Percentiles rank a stretch among this genome's conserved stretches.
phyloP scores from a whole-genome alignment of 1,139 yeast species.

The Saccharomyces hybrid region DNA sequence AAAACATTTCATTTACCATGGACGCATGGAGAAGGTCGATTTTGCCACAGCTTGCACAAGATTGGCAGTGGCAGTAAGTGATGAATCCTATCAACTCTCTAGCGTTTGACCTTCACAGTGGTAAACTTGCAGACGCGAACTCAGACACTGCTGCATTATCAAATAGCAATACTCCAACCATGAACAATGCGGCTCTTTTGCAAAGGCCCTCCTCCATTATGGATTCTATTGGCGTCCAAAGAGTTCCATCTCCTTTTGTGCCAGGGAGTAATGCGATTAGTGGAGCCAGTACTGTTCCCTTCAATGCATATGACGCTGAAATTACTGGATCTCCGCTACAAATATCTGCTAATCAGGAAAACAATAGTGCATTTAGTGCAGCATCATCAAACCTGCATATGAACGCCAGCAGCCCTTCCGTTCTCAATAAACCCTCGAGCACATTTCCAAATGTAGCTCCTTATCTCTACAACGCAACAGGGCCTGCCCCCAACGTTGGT shows the following conservation, averaged over 20 bases:
- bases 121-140: not conserved
- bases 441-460: not conserved
- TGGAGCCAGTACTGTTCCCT: not conserved
- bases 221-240: conserved; percentile 5
- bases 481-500: conserved; percentile 4
- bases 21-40: not conserved
- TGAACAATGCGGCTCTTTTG: not conserved
- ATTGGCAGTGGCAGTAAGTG: not conserved
- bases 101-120: not conserved
- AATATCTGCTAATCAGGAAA: not conserved
- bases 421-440: not conserved
- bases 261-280: not conserved
- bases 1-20: not conserved
- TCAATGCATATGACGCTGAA: not conserved
- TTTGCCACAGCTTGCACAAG: not conserved
- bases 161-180: not conserved
- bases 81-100: not conserved
- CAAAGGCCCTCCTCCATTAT: conserved; percentile 3
- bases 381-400: not conserved
- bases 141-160: not conserved
- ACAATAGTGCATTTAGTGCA: not conserved
- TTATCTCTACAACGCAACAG: not conserved
- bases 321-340: not conserved
- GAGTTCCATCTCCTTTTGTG: conserved; percentile 3
- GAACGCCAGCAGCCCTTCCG: not conserved